Percentiles rank a stretch among this genome's conserved stretches.
Conservation (phyloP, 106 monocot species). For the Apostasia shenzhenica region DNA sequence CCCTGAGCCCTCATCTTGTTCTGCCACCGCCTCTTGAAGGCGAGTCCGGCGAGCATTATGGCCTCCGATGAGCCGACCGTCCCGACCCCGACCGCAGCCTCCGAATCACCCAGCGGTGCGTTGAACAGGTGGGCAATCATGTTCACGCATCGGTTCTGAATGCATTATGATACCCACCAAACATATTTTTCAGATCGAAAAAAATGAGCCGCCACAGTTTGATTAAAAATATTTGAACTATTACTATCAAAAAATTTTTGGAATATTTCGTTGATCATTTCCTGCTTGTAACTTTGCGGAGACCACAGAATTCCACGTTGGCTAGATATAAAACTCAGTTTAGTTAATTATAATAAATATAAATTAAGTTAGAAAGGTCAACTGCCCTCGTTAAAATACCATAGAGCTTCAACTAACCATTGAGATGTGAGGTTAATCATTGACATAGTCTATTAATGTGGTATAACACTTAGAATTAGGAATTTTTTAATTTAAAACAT, state of each 20-base stretch:
- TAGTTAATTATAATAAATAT: not conserved
- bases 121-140: constrained; percentile 79
- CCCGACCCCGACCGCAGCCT: constrained; percentile 54
- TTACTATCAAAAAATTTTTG: not conserved
- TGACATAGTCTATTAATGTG: too few relatives aligned
- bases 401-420: too few relatives aligned
- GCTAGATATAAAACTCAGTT: not conserved
- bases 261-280: not conserved
- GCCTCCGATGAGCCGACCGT: constrained; percentile 74
- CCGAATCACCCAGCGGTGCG: constrained; percentile 50
- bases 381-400: too few relatives aligned
- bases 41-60: constrained; percentile 71
- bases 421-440: too few relatives aligned
- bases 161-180: not conserved
- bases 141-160: constrained; percentile 69
- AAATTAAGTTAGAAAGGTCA: too few relatives aligned
- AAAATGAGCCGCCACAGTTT: not conserved
- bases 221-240: not conserved
- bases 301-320: not conserved
- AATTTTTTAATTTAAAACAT: too few relatives aligned
- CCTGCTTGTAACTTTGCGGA: not conserved
- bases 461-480: too few relatives aligned
- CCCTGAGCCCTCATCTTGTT: constrained; percentile 48
- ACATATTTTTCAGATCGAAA: not conserved
- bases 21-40: constrained; percentile 74